Evolutionary conservation across 2,329 filamentous ascomycete genomes (phyloP).

Genomic region (Fusarium sp.): DNA sequence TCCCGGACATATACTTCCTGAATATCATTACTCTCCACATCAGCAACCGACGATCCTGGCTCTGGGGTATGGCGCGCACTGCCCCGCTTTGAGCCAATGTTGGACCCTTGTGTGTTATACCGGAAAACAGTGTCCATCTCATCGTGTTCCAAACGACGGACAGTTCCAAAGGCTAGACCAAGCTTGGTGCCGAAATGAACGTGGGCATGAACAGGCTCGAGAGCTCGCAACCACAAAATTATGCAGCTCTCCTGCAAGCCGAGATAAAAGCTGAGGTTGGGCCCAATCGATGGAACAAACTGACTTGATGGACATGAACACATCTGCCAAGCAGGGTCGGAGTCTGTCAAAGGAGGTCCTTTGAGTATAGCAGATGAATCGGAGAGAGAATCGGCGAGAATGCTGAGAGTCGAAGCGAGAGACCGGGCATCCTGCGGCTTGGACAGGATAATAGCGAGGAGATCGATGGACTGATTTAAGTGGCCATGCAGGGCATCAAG

Average conservation of each 20-base stretch:
- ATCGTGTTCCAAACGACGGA: constrained; percentile 77
- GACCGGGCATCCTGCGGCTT: constrained; percentile 68
- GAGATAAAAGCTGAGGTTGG: constrained; percentile 80
- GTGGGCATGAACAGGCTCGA: constrained; percentile 75
- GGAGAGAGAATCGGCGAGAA: constrained; percentile 67
- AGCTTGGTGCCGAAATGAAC: constrained; percentile 74
- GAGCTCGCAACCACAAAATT: constrained; percentile 76
- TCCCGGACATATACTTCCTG: constrained; percentile 86
- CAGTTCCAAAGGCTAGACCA: constrained; percentile 76
- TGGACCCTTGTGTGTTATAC: constrained; percentile 61
- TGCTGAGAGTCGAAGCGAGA: constrained; percentile 67
- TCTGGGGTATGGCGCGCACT: constrained; percentile 46
- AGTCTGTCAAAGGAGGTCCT: constrained; percentile 61
- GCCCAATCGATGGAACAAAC: constrained; percentile 62
- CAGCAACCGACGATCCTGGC: constrained; percentile 35
- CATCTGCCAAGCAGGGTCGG: constrained; percentile 61
- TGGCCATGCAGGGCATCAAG: constrained; percentile 80
- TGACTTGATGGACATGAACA: constrained; percentile 60
- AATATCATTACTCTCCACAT: constrained; percentile 43
- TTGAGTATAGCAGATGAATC: constrained; percentile 67
- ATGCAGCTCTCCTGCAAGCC: constrained; percentile 77
- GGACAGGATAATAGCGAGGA: constrained; percentile 81
- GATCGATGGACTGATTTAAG: constrained; percentile 85
- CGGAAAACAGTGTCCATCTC: constrained; percentile 83
- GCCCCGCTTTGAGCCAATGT: constrained; percentile 43